Evolutionary conservation across 768 basidiomycete genomes (phyloP).

Genomic region (Xerocomellus amylosporus): DNA sequence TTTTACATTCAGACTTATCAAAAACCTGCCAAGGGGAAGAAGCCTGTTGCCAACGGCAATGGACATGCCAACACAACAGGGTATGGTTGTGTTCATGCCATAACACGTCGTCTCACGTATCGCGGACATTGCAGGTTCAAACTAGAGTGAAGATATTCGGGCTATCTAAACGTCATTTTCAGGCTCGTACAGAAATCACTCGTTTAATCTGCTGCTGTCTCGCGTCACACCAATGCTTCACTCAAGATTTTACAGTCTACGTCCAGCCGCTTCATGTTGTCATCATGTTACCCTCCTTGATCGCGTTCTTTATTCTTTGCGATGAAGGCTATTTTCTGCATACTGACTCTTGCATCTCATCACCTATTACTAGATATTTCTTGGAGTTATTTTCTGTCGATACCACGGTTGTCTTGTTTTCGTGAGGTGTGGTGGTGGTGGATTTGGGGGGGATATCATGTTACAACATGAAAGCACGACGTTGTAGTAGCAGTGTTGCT

Average conservation of each 20-base stretch:
- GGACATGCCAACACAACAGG: constrained; percentile 40
- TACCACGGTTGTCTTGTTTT: constrained; percentile 9
- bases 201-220: constrained; percentile 16
- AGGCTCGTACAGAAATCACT: constrained; percentile 1
- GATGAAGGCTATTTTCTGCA: constrained; percentile 15
- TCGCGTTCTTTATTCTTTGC: constrained; percentile 13
- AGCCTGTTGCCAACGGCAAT: constrained; percentile 40
- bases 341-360: constrained; percentile 7
- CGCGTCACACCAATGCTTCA: constrained; percentile 4
- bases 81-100: constrained; percentile 17
- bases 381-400: constrained; percentile 5
- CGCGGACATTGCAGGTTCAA: constrained; percentile 30
- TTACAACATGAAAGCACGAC: neutral
- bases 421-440: constrained; percentile 4
- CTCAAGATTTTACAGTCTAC: constrained; percentile 12
- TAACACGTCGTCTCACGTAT: neutral
- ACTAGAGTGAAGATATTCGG: constrained; percentile 26
- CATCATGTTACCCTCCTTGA: constrained; percentile 10
- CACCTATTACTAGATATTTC: constrained; percentile 11
- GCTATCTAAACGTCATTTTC: neutral
- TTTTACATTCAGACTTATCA: constrained; percentile 88
- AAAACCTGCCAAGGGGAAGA: constrained; percentile 48
- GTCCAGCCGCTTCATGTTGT: constrained; percentile 15
- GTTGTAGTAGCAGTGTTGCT: neutral
- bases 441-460: neutral